Conservation (phyloP, 2,329 filamentous ascomycete genomes). For the Knoxdaviesia proteae region DNA sequence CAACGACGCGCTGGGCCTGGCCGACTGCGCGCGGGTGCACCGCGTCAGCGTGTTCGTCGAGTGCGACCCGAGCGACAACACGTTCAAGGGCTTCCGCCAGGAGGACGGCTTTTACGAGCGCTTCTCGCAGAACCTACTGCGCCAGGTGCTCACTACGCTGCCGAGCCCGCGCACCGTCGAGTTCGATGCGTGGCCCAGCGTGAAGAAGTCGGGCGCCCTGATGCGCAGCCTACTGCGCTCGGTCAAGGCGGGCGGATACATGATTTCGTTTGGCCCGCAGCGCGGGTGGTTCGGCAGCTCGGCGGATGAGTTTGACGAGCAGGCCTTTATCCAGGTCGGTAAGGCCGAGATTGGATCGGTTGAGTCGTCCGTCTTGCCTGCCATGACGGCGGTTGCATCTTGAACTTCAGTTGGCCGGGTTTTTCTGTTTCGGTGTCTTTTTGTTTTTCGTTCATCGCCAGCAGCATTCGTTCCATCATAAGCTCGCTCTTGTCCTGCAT, state of each 20-base stretch:
- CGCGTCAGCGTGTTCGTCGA: slow-evolving; percentile 48
- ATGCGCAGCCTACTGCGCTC: slow-evolving; percentile 38
- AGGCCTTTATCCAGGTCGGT: too few relatives aligned
- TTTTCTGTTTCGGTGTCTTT: too few relatives aligned
- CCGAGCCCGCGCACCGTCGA: slow-evolving; percentile 37
- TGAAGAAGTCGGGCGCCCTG: slow-evolving; percentile 44
- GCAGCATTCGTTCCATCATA: too few relatives aligned
- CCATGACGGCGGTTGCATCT: too few relatives aligned
- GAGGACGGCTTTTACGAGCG: slow-evolving; percentile 48
- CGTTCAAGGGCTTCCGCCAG: slow-evolving; percentile 47
- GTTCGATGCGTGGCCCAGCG: slow-evolving; percentile 48
- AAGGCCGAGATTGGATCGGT: too few relatives aligned
- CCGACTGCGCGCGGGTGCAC: slow-evolving; percentile 36
- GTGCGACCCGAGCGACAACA: slow-evolving; percentile 45
- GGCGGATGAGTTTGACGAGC: too few relatives aligned
- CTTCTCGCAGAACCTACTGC: slow-evolving; percentile 39
- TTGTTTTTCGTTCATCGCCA: too few relatives aligned
- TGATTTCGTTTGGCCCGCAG: slow-evolving; percentile 46
- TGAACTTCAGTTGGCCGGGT: too few relatives aligned
- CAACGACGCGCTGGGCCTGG: slow-evolving; percentile 39
- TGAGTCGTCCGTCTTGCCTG: too few relatives aligned
- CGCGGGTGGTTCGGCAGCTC: slow-evolving; percentile 35
- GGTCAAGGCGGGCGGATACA: slow-evolving; percentile 23
- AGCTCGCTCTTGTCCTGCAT: too few relatives aligned
- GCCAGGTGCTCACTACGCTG: slow-evolving; percentile 32